Base-by-base conservation (phyloP, 192 early-diverging fungal species). In the Cladochytrium replicatum region DNA sequence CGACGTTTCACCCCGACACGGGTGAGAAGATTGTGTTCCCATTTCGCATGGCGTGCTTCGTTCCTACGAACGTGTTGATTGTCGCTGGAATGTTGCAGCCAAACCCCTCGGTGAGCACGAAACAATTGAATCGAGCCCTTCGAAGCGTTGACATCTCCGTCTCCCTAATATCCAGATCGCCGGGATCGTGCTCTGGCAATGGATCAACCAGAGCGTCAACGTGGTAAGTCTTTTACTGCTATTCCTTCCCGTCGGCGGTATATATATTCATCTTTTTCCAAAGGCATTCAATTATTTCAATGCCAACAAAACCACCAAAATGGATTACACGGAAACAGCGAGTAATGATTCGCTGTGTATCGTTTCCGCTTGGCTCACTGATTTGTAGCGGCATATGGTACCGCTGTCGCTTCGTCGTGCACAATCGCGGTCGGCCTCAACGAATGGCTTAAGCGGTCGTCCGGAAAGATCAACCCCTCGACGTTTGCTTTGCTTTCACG, bases 71-170 rank as follows among this genome's bases (percentile, higher is more conserved):
- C 64, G 62, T 88, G 60, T 48, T 81, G 13, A 75, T 90, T 24
- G 78, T 88, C n/a, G 82, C 80, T 28, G 83, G 83, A 21, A 90
- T 90, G 87, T 65, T 90, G 53, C 68, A 77, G 62, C 83, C 85
- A n/a, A 86, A 86, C 53, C 86, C 85, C 37, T 58, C 75, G 47
- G 76, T 84, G 76, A 45, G 8, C 11, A 17, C n/a, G n/a, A n/a
- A n/a, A n/a, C n/a, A n/a, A n/a, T n/a, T n/a, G n/a, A n/a, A n/a
- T n/a, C 38, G 21, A 4, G 15, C 38, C 15, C 4, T 21, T n/a
- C 38, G 38, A n/a, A n/a, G 6, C 38, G 15, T 17, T 21, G n/a
- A 38, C 13, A 38, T 21, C 38, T 21, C 15, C 21, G 38, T 21
- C 32, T 34, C 32, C 32, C 32, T 34, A 39, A n/a, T 21, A n/a